phyloP scores from a whole-genome alignment of 192 early-diverging fungal species.

The Coemansia pectinata region DNA sequence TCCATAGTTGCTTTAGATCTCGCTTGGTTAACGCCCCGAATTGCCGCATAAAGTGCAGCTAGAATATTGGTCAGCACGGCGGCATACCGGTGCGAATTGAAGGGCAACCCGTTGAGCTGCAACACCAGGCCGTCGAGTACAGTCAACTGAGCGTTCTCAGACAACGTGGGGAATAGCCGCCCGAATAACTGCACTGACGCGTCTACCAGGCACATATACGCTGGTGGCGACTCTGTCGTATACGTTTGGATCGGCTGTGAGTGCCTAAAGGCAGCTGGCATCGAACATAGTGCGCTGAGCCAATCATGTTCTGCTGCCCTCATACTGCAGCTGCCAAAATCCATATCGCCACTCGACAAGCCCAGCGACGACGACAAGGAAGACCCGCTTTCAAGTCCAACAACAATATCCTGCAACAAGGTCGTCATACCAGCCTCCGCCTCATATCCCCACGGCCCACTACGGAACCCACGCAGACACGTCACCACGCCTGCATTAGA shows the following conservation, averaged over 20 bases:
- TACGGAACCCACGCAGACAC: constrained; percentile 22
- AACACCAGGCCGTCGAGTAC: constrained; percentile 74
- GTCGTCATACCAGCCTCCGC: constrained; percentile 40
- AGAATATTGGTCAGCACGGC: constrained; percentile 82
- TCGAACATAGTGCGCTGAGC: constrained; percentile 8
- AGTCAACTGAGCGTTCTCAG: constrained; percentile 71
- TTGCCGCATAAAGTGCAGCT: constrained; percentile 66
- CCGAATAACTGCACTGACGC: constrained; percentile 77
- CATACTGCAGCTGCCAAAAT: constrained; percentile 26
- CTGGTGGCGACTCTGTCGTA: constrained; percentile 2
- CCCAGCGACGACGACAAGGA: background rate
- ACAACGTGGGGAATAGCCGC: constrained; percentile 68
- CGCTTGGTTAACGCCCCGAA: constrained; percentile 15
- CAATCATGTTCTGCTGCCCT: constrained; percentile 35
- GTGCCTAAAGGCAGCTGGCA: background rate
- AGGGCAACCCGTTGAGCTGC: constrained; percentile 61
- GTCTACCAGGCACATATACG: constrained; percentile 68
- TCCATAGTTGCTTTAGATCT: background rate
- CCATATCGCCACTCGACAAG: background rate
- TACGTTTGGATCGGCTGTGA: background rate
- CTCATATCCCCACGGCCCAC: constrained; percentile 50
- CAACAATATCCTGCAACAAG: constrained; percentile 19
- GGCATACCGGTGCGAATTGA: constrained; percentile 70
- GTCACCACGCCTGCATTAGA: background rate
- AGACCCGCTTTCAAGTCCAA: background rate